Evolutionary conservation across 352 stramenopile genomes (phyloP), one percentile per base, ranked within the genome.

Genomic region (Globisporangium ultimum): DNA sequence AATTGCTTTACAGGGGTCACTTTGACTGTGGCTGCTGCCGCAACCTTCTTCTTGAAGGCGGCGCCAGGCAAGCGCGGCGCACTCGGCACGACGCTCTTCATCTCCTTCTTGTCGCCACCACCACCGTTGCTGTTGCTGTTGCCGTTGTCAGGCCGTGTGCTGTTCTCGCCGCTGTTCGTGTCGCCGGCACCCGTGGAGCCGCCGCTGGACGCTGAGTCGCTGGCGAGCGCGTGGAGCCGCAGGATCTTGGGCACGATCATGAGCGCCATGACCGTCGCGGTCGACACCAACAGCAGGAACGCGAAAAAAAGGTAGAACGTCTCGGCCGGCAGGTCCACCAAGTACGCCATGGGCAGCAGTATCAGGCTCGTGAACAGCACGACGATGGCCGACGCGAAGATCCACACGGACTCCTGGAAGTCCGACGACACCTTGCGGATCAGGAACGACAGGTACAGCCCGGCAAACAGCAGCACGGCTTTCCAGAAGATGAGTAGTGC

Each of bases 401-500:
- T 81, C 67, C 69, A 76, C 2, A 72, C 53, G 11, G 72, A 72
- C 17, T 56, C 50, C 4, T 56, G 51, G 18, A 57, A 57, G 15
- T 57, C 51, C 0, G 68, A 58, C 28, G 76, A 86, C 21, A 84
- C 76, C 22, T 85, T 71, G 24, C 76, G 78, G 58, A 88, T 88
- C 2, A 85, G 47, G 50, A 88, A 85, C 42, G 72, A 80, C 11
- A 85, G 28, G 49, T 79, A 87, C 7, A 84, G 57, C 0, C 71
- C 72, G 6, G 68, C 0, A 10, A 78, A 67, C 17, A 84, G 64
- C 46, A 86, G 7, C 14, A 88, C 76, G 0, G 71, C 57, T 40
- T 88, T 88, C 70, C 71, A 88, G 56, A 88, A 86, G 32, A 86
- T 84, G 24, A 80, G 54, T 13, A 84, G 42, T 7, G 66, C 67